These are phyloP conservation scores for Sphaerulina vaccinii DNA, from an alignment of 2,329 filamentous ascomycete species.

Conservation along the genomic window DNA sequence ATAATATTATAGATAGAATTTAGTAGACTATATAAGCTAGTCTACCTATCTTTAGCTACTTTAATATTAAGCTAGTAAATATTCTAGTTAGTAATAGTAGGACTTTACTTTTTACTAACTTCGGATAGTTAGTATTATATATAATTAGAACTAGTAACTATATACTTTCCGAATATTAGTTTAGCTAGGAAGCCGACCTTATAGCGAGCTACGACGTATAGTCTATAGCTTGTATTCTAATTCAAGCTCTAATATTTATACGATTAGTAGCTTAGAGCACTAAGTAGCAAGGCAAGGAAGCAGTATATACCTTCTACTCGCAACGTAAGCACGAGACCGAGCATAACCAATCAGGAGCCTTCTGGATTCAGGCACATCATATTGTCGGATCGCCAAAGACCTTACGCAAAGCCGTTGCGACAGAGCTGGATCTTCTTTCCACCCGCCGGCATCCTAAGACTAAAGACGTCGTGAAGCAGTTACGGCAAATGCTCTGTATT, in stretches of 20 bases:
- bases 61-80: constrained; percentile 14
- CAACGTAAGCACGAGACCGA: constrained; percentile 3
- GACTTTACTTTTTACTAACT: constrained; percentile 11
- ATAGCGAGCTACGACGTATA: constrained; percentile 5
- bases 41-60: constrained; percentile 2
- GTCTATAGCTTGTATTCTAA: constrained; percentile 9
- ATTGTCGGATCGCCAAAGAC: not conserved
- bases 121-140: constrained; percentile 6
- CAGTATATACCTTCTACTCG: constrained; percentile 11
- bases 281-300: not conserved
- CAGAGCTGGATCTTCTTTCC: not conserved
- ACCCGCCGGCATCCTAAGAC: constrained; percentile 10
- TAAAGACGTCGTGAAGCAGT: constrained; percentile 4
- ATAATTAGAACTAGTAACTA: constrained; percentile 9
- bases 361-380: constrained; percentile 2
- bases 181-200: not conserved
- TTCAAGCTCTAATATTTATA: constrained; percentile 6
- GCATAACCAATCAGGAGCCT: constrained; percentile 5
- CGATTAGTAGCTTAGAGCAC: constrained; percentile 1
- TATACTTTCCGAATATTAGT: not conserved
- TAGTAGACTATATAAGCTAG: not conserved
- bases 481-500: constrained; percentile 3
- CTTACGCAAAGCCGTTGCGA: not conserved
- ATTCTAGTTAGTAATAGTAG: constrained; percentile 5
- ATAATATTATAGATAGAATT: constrained; percentile 1